Conservation (phyloP, 2,329 filamentous ascomycete genomes). For the Amauroascus verrucosus region DNA sequence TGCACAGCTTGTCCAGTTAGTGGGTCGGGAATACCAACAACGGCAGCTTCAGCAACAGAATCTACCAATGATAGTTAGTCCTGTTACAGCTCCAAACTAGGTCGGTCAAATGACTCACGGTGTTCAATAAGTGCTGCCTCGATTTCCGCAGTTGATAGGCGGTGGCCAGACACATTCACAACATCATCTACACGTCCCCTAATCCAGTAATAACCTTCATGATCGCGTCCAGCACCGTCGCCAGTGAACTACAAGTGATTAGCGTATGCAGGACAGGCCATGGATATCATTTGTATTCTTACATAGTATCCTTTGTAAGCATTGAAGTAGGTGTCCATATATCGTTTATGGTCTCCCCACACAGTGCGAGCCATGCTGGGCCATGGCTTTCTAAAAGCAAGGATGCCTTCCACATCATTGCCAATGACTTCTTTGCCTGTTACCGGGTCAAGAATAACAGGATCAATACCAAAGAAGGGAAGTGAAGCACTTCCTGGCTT, state of each 20-base stretch:
- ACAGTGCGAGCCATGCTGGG: slow-evolving; percentile 97
- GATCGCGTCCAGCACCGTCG: slow-evolving; percentile 88
- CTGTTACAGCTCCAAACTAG: neutral
- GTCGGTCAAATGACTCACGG: slow-evolving; percentile 35
- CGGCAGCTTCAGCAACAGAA: slow-evolving; percentile 83
- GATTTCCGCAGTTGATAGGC: slow-evolving; percentile 93
- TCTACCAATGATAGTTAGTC: slow-evolving; percentile 29
- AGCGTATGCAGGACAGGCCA: slow-evolving; percentile 3
- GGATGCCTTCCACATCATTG: slow-evolving; percentile 93
- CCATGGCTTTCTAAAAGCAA: slow-evolving; percentile 97
- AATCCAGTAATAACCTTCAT: slow-evolving; percentile 99
- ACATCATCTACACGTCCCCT: slow-evolving; percentile 96
- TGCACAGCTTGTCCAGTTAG: slow-evolving; percentile 95
- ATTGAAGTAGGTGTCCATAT: slow-evolving; percentile 97
- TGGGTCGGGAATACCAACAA: slow-evolving; percentile 87
- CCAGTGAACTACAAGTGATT: slow-evolving; percentile 37
- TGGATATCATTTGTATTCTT: slow-evolving; percentile 35
- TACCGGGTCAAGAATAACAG: slow-evolving; percentile 92
- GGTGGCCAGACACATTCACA: slow-evolving; percentile 93
- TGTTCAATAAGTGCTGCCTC: slow-evolving; percentile 95
- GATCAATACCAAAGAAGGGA: slow-evolving; percentile 97
- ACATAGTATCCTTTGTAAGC: slow-evolving; percentile 98
- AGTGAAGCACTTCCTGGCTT: slow-evolving; percentile 94
- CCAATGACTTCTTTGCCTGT: slow-evolving; percentile 86
- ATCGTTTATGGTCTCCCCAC: slow-evolving; percentile 94